Conservation (phyloP, 306 rosid species). For the Cucurbita ficifolia region DNA sequence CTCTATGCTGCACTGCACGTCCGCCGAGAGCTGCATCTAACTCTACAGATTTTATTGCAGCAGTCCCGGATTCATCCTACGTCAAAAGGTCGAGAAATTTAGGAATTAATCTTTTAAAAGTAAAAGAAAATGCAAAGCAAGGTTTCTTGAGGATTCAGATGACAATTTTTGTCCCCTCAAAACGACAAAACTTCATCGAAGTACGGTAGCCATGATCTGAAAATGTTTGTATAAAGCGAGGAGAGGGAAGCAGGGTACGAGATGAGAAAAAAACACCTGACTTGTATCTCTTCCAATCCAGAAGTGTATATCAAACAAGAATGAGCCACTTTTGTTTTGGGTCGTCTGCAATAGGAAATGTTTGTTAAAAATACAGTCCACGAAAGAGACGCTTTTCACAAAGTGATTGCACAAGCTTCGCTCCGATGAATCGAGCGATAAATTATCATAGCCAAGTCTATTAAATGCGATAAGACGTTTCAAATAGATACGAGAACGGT, state of each 20-base stretch:
- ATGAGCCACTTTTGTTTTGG: constrained; percentile 72
- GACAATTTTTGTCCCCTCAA: not conserved
- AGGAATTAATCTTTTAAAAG: not conserved
- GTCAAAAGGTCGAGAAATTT: constrained; percentile 8
- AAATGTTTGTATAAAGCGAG: not conserved
- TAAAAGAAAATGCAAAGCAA: not conserved
- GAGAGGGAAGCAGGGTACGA: not conserved
- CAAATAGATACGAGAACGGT: not conserved
- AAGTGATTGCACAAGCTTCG: not conserved
- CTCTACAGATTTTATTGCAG: constrained; percentile 88
- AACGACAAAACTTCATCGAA: not conserved
- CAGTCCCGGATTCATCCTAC: constrained; percentile 95
- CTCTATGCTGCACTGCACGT: constrained; percentile 95
- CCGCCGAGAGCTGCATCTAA: constrained; percentile 88
- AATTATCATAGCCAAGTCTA: not conserved
- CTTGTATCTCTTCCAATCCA: constrained; percentile 98
- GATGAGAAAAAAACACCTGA: constrained; percentile 46
- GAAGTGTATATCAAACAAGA: constrained; percentile 69
- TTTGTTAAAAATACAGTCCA: not conserved
- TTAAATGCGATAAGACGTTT: not conserved
- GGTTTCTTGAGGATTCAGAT: not conserved
- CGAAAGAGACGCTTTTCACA: not conserved
- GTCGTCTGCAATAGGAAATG: constrained; percentile 40
- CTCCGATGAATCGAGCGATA: not conserved
- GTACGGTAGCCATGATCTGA: not conserved